Base-by-base conservation (phyloP, 2,329 filamentous ascomycete genomes). In the Blastomyces emzantsi region DNA sequence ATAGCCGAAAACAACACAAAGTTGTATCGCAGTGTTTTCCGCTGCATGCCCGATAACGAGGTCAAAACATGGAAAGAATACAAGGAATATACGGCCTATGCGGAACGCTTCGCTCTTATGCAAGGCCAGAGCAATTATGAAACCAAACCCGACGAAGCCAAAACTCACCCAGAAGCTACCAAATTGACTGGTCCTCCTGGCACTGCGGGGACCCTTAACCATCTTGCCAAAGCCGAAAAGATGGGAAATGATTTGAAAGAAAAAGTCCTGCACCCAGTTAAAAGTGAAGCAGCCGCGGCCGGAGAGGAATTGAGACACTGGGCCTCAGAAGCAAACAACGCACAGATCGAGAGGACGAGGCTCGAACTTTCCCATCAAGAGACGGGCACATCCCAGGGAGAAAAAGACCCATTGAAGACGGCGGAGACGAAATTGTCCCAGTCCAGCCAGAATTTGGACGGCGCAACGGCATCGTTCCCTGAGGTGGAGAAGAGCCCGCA, bases 11-110 rank as follows among this genome's bases (percentile, higher is more conserved):
- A 97, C 79, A 99, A 99, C 74, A 99, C 94, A 2, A 93, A 92
- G 73, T 84, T 99, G 58, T 99, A 90, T 78, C 89, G 94, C 41
- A 86, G 89, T 66, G 93, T 99, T 9, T 99, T 99, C 80, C 87
- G 92, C 57, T 97, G 92, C 76, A 95, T 96, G 90, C 94, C 94
- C 1, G 94, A 99, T 74, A 97, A 87, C 61, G 91, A 97, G 72
- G 94, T 96, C 33, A 88, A 86, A 67, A 93, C 89, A 54, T 99
- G 94, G 94, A 87, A 89, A 68, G 90, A 96, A 67, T 99, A 99
- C 76, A 88, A 90, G 67, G 89, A 95, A 68, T 96, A 89, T 72
- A 82, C 85, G 62, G 83, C 86, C 4, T 97, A 97, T 73, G 82
- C 83, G 22, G 86, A 89, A 68, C 85, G 87, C 56, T 97, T 99